These are phyloP conservation scores for Solanum hybrid DNA, from an alignment of 305 asterid species.

Conservation along the genomic window DNA sequence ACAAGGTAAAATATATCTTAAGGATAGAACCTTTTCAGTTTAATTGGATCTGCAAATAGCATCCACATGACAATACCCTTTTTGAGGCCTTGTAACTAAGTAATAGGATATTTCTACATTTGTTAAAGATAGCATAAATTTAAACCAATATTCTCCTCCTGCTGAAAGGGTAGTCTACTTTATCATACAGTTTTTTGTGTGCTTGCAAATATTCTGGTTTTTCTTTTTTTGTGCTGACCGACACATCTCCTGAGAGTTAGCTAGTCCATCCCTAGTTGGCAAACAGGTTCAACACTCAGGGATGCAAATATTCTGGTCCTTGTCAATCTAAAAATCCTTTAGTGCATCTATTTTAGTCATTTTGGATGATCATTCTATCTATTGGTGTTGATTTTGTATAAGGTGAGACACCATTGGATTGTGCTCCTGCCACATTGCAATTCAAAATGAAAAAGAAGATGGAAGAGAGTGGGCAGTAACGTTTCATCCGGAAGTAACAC, in stretches of 20 bases:
- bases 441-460: slow-evolving; percentile 81
- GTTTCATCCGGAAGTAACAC: neutral
- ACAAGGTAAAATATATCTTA: slow-evolving; percentile 48
- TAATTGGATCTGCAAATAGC: neutral
- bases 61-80: neutral
- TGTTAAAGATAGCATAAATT: neutral
- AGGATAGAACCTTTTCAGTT: slow-evolving; percentile 4
- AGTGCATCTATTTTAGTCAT: neutral
- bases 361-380: neutral
- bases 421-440: slow-evolving; percentile 92
- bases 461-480: slow-evolving; percentile 28
- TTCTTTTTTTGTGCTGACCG: neutral
- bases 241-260: neutral
- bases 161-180: neutral
- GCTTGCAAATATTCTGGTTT: neutral
- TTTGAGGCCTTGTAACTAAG: neutral
- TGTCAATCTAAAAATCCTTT: neutral
- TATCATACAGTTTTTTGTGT: neutral
- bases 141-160: neutral
- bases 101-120: neutral
- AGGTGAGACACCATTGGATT: slow-evolving; percentile 93
- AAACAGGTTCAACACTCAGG: neutral
- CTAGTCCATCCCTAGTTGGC: neutral
- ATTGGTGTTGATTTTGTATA: slow-evolving; percentile 13
- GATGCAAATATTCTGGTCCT: neutral